phyloP scores from a whole-genome alignment of 2,329 filamentous ascomycete genomes.

The Chaetomium sp. region DNA sequence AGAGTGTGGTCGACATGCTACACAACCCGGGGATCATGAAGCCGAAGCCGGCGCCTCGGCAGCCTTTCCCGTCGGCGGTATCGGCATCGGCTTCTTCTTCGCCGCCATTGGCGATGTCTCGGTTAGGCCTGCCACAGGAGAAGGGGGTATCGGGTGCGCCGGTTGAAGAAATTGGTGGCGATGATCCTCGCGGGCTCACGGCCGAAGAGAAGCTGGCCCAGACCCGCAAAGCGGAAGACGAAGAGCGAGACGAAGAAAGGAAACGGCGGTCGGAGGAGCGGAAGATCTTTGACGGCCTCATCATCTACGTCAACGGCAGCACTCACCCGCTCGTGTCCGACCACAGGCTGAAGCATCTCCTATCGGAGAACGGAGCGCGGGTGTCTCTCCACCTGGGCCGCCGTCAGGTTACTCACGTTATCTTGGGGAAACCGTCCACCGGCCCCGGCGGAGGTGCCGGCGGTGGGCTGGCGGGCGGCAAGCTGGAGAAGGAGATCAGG shows the following conservation, averaged over 20 bases:
- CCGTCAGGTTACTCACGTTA: constrained; percentile 75
- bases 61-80: too few relatives aligned
- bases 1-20: constrained; percentile 51
- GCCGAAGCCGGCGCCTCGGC: not conserved
- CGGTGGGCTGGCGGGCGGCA: constrained; percentile 68
- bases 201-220: constrained; percentile 6
- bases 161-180: not conserved
- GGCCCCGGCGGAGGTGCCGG: constrained; percentile 50
- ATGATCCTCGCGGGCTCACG: not conserved
- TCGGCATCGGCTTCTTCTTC: constrained; percentile 6
- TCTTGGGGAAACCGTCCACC: constrained; percentile 57
- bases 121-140: not conserved
- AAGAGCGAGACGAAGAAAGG: constrained; percentile 33
- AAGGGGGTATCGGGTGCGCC: not conserved
- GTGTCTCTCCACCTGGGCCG: constrained; percentile 66
- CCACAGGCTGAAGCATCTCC: constrained; percentile 73
- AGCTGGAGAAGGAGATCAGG: constrained; percentile 74
- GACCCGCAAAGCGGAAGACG: constrained; percentile 18
- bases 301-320: constrained; percentile 82
- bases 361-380: constrained; percentile 66
- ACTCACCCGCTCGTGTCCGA: constrained; percentile 77
- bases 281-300: constrained; percentile 62
- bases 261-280: constrained; percentile 22
- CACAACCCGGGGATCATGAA: constrained; percentile 40
- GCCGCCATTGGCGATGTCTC: not conserved